phyloP scores from a whole-genome alignment of 2,329 filamentous ascomycete species.

The Penicillium sp. region DNA sequence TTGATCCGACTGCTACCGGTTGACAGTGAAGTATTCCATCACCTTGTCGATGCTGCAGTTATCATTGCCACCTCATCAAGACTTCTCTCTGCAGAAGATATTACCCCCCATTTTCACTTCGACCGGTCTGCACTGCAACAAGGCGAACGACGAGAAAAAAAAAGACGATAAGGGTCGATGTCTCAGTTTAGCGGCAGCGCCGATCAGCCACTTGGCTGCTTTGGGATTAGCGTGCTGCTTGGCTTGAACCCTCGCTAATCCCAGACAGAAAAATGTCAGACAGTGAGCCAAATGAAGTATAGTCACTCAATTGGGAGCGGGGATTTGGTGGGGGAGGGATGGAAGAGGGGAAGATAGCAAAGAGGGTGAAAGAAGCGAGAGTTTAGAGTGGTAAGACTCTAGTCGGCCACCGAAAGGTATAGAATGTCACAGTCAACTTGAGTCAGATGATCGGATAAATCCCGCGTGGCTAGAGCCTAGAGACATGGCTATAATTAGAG shows the following conservation, averaged over 20 bases:
- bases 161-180: conserved; percentile 13
- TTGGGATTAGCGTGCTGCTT: conserved; percentile 15
- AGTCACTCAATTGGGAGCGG: neutral
- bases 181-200: conserved; percentile 21
- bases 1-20: too few relatives aligned
- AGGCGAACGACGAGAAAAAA: conserved; percentile 6
- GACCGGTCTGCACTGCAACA: conserved; percentile 15
- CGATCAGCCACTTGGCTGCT: conserved; percentile 15
- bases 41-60: neutral
- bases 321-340: neutral
- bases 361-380: too few relatives aligned
- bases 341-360: neutral
- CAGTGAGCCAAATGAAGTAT: neutral
- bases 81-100: neutral
- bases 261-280: neutral
- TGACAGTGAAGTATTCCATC: too few relatives aligned
- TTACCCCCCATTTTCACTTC: conserved; percentile 9
- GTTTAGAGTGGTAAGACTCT: too few relatives aligned
- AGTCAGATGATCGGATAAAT: too few relatives aligned
- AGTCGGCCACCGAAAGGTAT: too few relatives aligned
- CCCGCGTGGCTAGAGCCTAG: too few relatives aligned
- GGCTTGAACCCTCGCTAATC: conserved; percentile 8
- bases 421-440: too few relatives aligned
- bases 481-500: too few relatives aligned
- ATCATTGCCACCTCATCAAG: neutral